Evolutionary conservation across 257 asterid species (phyloP).

Genomic region (Lycium ferocissimum): DNA sequence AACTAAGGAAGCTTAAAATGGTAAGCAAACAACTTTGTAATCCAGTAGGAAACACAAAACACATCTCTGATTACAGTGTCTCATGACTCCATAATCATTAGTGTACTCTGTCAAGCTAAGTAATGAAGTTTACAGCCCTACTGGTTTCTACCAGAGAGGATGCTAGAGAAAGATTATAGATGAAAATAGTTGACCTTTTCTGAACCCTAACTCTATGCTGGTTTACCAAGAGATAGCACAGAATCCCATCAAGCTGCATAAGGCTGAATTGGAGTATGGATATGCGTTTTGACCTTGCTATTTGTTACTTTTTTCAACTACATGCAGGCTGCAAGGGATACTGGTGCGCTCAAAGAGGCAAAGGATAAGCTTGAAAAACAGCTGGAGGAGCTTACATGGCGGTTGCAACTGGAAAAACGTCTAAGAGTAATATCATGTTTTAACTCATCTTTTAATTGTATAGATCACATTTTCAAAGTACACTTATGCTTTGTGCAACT

Average conservation of each 20-base stretch:
- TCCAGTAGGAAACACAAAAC: neutral
- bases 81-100: neutral
- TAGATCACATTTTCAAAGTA: conserved; percentile 20
- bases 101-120: neutral
- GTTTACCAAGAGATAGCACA: conserved; percentile 3
- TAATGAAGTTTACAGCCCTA: neutral
- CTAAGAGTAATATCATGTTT: conserved; percentile 62
- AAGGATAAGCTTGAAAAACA: conserved; percentile 98
- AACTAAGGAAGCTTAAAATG: conserved; percentile 90
- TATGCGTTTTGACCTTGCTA: conserved; percentile 10
- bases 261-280: conserved; percentile 18
- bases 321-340: conserved; percentile 95
- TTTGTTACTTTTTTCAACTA: neutral
- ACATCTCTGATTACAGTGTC: neutral
- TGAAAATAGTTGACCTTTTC: neutral
- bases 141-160: conserved; percentile 20
- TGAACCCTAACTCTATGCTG: neutral
- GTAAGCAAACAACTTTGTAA: conserved; percentile 49
- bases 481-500: conserved; percentile 16
- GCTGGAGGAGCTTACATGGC: conserved; percentile 95
- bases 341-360: conserved; percentile 99
- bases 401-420: conserved; percentile 95
- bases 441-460: neutral
- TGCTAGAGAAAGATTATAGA: conserved; percentile 1
- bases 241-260: neutral